Conservation (phyloP, 257 asterid genomes). For the Solanum pennellii region DNA sequence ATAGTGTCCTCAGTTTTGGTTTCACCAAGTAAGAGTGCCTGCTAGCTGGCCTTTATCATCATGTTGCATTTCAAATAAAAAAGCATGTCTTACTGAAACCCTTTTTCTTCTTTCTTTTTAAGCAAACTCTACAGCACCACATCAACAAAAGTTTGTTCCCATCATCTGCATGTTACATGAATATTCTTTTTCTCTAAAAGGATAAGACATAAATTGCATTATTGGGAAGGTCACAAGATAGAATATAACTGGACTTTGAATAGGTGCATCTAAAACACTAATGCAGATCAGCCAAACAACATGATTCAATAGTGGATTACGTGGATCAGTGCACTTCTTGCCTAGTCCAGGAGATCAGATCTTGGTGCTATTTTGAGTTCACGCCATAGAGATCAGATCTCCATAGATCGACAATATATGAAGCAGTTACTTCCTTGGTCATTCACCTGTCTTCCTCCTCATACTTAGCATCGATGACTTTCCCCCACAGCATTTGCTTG, state of each 20-base stretch:
- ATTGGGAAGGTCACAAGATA: neutral
- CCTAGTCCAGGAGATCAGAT: neutral
- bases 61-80: neutral
- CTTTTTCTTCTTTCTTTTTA: neutral
- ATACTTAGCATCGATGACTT: neutral
- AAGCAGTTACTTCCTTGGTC: neutral
- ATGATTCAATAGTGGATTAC: neutral
- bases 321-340: neutral
- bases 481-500: neutral
- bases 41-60: neutral
- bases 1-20: neutral
- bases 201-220: neutral
- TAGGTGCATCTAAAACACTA: neutral
- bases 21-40: neutral
- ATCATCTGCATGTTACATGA: neutral
- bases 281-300: neutral
- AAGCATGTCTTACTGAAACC: neutral
- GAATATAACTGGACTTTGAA: neutral
- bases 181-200: neutral
- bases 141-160: neutral
- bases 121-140: neutral
- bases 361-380: neutral
- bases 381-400: neutral
- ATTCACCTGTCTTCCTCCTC: neutral
- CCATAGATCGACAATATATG: neutral